Percentiles rank a stretch among this genome's conserved stretches.
These are phyloP conservation scores for Bjerkandera adusta DNA, from an alignment of 1,284 basidiomycete species.

Conservation along the genomic window DNA sequence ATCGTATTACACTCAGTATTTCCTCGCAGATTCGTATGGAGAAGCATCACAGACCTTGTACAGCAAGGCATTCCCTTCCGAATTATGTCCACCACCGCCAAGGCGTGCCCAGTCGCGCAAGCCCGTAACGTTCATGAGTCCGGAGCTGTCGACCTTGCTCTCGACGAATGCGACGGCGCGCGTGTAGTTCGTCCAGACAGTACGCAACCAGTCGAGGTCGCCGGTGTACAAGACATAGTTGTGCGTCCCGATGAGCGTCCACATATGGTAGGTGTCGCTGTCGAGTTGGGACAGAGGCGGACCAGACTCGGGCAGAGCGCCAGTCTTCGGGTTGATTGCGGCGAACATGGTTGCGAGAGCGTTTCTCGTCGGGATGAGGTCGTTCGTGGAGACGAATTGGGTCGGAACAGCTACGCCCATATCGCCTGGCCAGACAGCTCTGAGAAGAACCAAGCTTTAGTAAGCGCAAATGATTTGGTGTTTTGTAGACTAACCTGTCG, in stretches of 20 bases:
- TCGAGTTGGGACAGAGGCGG: slow-evolving; percentile 54
- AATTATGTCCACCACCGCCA: slow-evolving; percentile 45
- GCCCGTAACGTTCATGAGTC: slow-evolving; percentile 46
- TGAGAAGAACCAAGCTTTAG: not conserved
- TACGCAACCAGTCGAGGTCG: slow-evolving; percentile 40
- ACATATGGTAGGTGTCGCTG: slow-evolving; percentile 41
- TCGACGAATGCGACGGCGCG: slow-evolving; percentile 44
- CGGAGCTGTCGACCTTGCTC: slow-evolving; percentile 41
- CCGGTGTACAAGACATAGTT: slow-evolving; percentile 47
- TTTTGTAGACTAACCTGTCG: slow-evolving; percentile 48
- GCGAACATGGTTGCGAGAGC: slow-evolving; percentile 60
- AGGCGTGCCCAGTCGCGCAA: slow-evolving; percentile 50
- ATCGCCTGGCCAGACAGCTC: slow-evolving; percentile 55
- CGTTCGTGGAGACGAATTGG: slow-evolving; percentile 59
- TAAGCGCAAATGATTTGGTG: no score
- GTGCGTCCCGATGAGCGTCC: slow-evolving; percentile 46
- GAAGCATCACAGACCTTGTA: slow-evolving; percentile 34
- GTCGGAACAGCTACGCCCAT: slow-evolving; percentile 65
- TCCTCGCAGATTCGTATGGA: not conserved
- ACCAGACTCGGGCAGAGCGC: slow-evolving; percentile 55
- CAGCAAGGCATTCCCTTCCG: slow-evolving; percentile 46
- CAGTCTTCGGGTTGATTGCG: slow-evolving; percentile 46
- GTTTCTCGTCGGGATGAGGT: slow-evolving; percentile 52
- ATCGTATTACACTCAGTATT: not conserved
- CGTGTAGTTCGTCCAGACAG: slow-evolving; percentile 51